Conservation (phyloP, 2,329 filamentous ascomycete species). For the Xylariaceae sp. region DNA sequence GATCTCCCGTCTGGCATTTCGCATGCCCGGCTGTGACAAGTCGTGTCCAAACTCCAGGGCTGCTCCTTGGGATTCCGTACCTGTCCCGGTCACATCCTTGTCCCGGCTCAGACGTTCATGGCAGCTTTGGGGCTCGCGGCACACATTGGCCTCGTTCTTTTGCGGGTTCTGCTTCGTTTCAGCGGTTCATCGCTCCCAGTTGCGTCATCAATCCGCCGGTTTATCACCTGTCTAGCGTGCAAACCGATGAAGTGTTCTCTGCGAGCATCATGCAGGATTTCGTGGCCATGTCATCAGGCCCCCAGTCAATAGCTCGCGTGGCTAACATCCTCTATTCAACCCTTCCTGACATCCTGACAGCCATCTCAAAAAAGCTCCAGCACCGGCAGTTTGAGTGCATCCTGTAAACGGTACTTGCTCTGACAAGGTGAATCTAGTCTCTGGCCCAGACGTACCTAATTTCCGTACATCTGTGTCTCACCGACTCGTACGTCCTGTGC, state of each 20-base stretch:
- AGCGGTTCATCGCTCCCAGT: conserved; percentile 26
- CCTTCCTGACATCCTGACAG: conserved; percentile 19
- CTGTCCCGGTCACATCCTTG: conserved; percentile 24
- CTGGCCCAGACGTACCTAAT: conserved; percentile 14
- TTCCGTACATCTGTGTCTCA: conserved; percentile 19
- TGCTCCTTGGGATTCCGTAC: conserved; percentile 22
- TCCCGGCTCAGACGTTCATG: conserved; percentile 21
- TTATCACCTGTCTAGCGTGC: conserved; percentile 27
- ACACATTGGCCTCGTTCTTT: conserved; percentile 25
- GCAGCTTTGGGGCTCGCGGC: conserved; percentile 24
- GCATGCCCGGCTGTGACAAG: conserved; percentile 10
- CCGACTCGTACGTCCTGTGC: conserved; percentile 25
- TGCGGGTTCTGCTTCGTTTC: conserved; percentile 21
- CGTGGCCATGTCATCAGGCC: conserved; percentile 41
- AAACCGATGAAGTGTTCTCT: conserved; percentile 35
- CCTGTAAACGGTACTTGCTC: conserved; percentile 1
- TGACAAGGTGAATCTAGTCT: conserved; percentile 5
- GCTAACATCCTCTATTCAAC: conserved; percentile 31
- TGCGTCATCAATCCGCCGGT: conserved; percentile 33
- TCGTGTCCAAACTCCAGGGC: conserved; percentile 22
- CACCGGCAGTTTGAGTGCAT: conserved; percentile 7
- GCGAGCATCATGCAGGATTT: conserved; percentile 45
- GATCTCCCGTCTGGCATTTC: conserved; percentile 13
- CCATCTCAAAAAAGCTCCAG: conserved; percentile 3
- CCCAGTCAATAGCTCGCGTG: conserved; percentile 37